Evolutionary conservation across 495 filamentous ascomycete species (phyloP).

Genomic region (Xylaria scruposa): DNA sequence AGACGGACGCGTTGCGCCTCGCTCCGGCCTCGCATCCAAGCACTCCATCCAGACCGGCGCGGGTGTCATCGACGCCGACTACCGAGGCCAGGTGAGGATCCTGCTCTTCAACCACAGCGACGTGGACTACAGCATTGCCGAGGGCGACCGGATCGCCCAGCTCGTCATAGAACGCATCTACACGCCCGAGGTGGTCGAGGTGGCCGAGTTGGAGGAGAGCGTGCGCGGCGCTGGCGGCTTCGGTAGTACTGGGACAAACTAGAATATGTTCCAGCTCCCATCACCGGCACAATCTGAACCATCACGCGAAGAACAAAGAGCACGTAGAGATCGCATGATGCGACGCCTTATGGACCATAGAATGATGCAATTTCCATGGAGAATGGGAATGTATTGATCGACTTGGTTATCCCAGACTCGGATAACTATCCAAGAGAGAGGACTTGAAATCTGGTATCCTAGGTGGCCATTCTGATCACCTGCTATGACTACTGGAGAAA

Average conservation of each 20-base stretch:
- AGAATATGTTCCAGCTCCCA: slow-evolving; percentile 10
- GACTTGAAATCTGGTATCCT: background rate
- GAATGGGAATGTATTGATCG: background rate
- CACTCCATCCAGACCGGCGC: slow-evolving; percentile 94
- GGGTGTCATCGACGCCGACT: slow-evolving; percentile 97
- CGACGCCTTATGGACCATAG: background rate
- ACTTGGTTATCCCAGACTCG: background rate
- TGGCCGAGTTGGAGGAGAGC: slow-evolving; percentile 87
- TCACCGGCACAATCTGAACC: background rate
- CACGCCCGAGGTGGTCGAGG: slow-evolving; percentile 87
- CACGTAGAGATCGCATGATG: background rate
- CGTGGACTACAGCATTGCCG: slow-evolving; percentile 78
- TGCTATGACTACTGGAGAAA: background rate
- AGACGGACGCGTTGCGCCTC: slow-evolving; percentile 87
- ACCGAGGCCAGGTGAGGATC: slow-evolving; percentile 91
- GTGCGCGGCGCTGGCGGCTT: slow-evolving; percentile 91
- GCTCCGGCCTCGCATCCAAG: slow-evolving; percentile 89
- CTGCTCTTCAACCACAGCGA: slow-evolving; percentile 92
- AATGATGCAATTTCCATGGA: background rate
- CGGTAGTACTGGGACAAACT: slow-evolving; percentile 80
- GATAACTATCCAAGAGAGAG: background rate
- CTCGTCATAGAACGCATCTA: slow-evolving; percentile 92
- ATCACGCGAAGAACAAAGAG: background rate
- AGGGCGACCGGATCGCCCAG: slow-evolving; percentile 91
- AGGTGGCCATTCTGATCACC: background rate